Base-by-base conservation (phyloP, 305 asterid genomes). In the Caryopteris hybrid region DNA sequence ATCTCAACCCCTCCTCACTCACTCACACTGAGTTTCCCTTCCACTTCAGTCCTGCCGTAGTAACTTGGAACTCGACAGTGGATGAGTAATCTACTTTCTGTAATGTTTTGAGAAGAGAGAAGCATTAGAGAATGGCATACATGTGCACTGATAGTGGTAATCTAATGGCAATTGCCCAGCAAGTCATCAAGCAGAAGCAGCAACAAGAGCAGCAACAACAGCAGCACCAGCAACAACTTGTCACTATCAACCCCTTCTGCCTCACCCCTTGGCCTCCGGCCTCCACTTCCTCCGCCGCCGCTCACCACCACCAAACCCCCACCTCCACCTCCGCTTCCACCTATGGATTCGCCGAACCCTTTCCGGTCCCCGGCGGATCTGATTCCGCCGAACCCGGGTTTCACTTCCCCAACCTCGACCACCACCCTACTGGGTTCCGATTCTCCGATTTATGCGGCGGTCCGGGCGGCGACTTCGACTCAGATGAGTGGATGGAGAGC, bases 401-500 rank as follows among this genome's bases (percentile, higher is more conserved):
- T 66, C 91, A 79, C 68, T 89, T 91, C 71, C 91, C 89, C 8
- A 73, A 76, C 23, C 74, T 88, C 29, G 96, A 86, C 55, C 86
- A 77, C 75, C 78, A 73, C 61, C 70, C 88, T 4, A 31, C 72
- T 12, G 87, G 68, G 7, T 80, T 80, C 72, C 82, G 77, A 3
- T 78, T 76, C 76, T 64, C 82, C 6, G 85, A 79, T 43, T 16
- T 78, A 11, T 78, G 83, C 77, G 85, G 80, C 47, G 86, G 80
- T n/a, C n/a, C n/a, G n/a, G n/a, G n/a, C n/a, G n/a, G n/a, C 13
- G 97, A 81, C 69, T 86, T 92, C 68, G 99, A 93, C 77, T 86
- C 99, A n/a, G 97, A 90, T 14, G 97, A 90, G 86, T 93, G 99
- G 99, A 86, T 93, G 96, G 99, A 90, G 78, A 93, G 87, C 74